Base-by-base conservation (phyloP, 1,284 basidiomycete species). In the Melampsora americana region DNA sequence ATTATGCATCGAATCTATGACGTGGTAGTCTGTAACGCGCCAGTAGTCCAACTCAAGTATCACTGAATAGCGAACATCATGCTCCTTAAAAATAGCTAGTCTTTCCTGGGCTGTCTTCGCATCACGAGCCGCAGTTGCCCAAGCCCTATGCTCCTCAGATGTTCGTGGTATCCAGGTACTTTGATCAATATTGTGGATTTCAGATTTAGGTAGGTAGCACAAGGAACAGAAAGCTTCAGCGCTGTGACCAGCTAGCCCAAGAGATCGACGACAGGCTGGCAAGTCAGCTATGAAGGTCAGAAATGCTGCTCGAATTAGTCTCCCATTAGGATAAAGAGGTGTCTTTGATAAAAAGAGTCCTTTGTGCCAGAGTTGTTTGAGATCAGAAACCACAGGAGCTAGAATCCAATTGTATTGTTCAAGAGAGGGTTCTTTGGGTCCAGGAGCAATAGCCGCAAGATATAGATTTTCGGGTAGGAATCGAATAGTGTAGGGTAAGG, bases 401-500 rank as follows among this genome's bases (percentile, higher is more conserved):
- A 85, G 50, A 69, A 81, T 80, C 44, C 81, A 80, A 66, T 84
- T 83, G 32, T 83, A 69, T n/a, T 80, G 60, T 14, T 80, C 80
- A 0, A 81, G 66, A 23, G 78, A 78, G 0, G 85, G 84, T 73
- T 84, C 82, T 16, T 79, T 78, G 2, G 83, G 84, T 14, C 83
- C 84, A n/a, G 85, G 85, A 18, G 85, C 81, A 48, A 84, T 79
- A 1, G 81, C 82, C 18, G 79, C 69, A 5, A 79, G 50, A 48
- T 60, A 77, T 23, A 79, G 65, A 53, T 80, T 79, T 42, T 79
- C 61, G 3, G 69, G 61, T 20, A 62, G 35, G 35, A 77, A 79
- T 7, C 80, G 69, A 9, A 78, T 16, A 11, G 73, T 53, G 44
- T 71, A 62, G 14, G 77, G 79, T 20, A 80, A 69, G 1, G 50